These are phyloP conservation scores for Cyclostephanos tholiformis DNA, from an alignment of 108 stramenopile species.

Conservation along the genomic window DNA sequence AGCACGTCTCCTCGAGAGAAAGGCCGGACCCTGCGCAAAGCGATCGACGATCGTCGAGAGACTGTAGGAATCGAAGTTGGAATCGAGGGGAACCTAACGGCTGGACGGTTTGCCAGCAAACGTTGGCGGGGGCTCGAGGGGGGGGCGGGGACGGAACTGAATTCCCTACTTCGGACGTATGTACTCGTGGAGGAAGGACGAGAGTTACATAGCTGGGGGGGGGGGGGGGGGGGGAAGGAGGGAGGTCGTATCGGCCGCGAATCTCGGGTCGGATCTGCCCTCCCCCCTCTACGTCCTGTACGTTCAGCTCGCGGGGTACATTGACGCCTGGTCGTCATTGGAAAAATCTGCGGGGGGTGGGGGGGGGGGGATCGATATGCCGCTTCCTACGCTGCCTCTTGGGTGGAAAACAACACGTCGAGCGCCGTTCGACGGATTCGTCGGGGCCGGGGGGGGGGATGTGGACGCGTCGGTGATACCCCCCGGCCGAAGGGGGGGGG, in stretches of 20 bases:
- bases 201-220: conserved; percentile 19
- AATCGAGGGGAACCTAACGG: conserved; percentile 38
- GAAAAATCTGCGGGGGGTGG: conserved; percentile 29
- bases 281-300: conserved; percentile 20
- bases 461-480: conserved; percentile 35
- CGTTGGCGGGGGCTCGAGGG: conserved; percentile 65
- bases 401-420: background rate
- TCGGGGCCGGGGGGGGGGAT: conserved; percentile 28
- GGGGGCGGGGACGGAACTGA: conserved; percentile 59
- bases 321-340: conserved; percentile 11
- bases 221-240: conserved; percentile 18
- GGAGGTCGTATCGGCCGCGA: conserved; percentile 31
- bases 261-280: conserved; percentile 48
- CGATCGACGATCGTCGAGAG: conserved; percentile 41
- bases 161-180: conserved; percentile 54
- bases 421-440: conserved; percentile 26
- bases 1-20: conserved; percentile 30
- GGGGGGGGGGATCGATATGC: background rate
- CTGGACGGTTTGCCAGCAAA: conserved; percentile 59
- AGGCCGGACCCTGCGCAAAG: conserved; percentile 26
- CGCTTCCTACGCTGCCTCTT: too few relatives aligned
- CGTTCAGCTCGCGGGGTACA: too few relatives aligned
- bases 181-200: conserved; percentile 17
- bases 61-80: conserved; percentile 39
- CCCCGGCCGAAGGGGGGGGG: conserved; percentile 1